These are phyloP conservation scores for Misopates orontium DNA, from an alignment of 257 asterid genomes.

Conservation along the genomic window DNA sequence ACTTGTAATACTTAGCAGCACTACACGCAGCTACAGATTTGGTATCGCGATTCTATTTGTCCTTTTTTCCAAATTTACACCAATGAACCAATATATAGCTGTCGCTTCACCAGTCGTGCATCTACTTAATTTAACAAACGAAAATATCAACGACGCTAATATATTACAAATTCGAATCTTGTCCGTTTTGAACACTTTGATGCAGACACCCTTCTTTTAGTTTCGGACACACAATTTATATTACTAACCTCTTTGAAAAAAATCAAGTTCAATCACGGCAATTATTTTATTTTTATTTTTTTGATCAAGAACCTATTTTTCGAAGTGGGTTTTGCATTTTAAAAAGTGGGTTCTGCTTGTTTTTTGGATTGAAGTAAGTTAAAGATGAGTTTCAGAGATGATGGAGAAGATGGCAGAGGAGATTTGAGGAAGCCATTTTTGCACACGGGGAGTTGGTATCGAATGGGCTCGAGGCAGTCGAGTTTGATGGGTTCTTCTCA, in stretches of 20 bases:
- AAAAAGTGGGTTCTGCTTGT: conserved; percentile 15
- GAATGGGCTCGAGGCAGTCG: conserved; percentile 66
- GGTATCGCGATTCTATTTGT: neutral
- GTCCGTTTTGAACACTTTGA: too few species aligned
- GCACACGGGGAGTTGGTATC: conserved; percentile 71
- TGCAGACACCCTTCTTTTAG: neutral
- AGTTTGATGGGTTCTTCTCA: conserved; percentile 60
- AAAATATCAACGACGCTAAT: neutral
- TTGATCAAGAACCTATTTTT: conserved; percentile 9
- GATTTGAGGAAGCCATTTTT: conserved; percentile 62
- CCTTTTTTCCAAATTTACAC: neutral
- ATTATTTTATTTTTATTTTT: too few species aligned
- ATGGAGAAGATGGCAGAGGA: conserved; percentile 59
- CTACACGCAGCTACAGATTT: neutral
- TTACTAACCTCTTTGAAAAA: too few species aligned
- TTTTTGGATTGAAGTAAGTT: conserved; percentile 10
- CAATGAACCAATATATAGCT: conserved; percentile 22
- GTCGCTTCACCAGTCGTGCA: conserved; percentile 9
- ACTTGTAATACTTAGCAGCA: too few species aligned
- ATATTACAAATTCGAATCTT: too few species aligned
- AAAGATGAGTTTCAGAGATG: conserved; percentile 88
- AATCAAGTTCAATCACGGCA: too few species aligned
- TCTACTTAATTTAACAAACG: neutral
- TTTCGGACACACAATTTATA: too few species aligned
- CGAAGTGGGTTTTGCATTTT: neutral